A percentile compares a stretch with the other conserved stretches of the same genome.
These are phyloP conservation scores for Wickerhamiella musiphila DNA, from an alignment of 805 yeast genomes.

Conservation along the genomic window DNA sequence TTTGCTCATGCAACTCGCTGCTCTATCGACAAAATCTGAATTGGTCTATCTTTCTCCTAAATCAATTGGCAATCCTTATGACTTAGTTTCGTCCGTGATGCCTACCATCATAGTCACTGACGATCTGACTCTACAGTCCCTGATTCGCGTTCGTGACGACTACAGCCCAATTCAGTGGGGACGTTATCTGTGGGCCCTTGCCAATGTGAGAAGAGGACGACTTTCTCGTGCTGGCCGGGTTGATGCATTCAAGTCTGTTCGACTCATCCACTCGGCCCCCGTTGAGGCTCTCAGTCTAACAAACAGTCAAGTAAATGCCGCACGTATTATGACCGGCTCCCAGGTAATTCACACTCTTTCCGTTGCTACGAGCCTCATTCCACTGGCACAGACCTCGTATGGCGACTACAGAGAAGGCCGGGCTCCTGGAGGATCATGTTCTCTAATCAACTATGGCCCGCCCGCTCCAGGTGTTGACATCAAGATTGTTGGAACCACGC, in stretches of 20 bases:
- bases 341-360: slow-evolving; percentile 20
- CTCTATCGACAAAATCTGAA: slow-evolving; percentile 16
- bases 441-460: slow-evolving; percentile 10
- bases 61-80: slow-evolving; percentile 12
- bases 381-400: slow-evolving; percentile 21
- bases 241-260: slow-evolving; percentile 14
- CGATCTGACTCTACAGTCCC: slow-evolving; percentile 18
- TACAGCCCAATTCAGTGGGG: slow-evolving; percentile 10
- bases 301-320: slow-evolving; percentile 12
- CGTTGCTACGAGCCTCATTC: slow-evolving; percentile 17
- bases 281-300: slow-evolving; percentile 12
- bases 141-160: slow-evolving; percentile 14
- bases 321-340: slow-evolving; percentile 22
- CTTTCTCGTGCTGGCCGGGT: slow-evolving; percentile 15
- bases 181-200: slow-evolving; percentile 6
- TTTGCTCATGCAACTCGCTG: slow-evolving; percentile 18
- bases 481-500: slow-evolving; percentile 3
- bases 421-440: too few relatives aligned
- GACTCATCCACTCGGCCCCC: slow-evolving; percentile 18
- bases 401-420: slow-evolving; percentile 17
- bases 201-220: slow-evolving; percentile 16
- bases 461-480: slow-evolving; percentile 13
- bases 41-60: slow-evolving; percentile 11
- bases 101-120: slow-evolving; percentile 20
- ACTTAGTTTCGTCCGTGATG: slow-evolving; percentile 10